Conservation (phyloP, 139 green algal genomes). For the Chlorella sp. region DNA sequence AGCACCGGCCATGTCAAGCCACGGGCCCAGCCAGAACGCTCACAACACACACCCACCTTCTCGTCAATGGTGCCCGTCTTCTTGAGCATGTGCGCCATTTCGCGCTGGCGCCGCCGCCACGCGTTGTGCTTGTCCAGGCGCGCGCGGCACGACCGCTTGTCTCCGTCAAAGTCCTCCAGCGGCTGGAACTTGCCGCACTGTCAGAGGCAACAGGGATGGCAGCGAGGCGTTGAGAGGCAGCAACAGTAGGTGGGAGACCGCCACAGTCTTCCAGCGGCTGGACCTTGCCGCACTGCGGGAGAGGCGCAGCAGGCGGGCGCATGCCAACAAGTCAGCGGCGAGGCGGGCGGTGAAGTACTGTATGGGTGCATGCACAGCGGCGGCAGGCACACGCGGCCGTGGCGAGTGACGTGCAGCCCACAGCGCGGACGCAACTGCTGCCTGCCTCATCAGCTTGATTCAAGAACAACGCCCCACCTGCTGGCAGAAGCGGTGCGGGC, state of each 20-base stretch:
- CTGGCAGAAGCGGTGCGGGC: conserved; percentile 48
- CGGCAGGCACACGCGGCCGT: too few relatives aligned
- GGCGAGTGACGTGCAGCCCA: not conserved
- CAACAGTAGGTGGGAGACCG: not conserved
- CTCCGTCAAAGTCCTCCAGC: conserved; percentile 48
- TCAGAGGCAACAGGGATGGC: not conserved
- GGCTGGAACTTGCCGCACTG: conserved; percentile 48
- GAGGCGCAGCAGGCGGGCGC: too few relatives aligned
- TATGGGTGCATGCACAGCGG: too few relatives aligned
- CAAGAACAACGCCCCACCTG: not conserved
- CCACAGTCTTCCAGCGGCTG: conserved; percentile 50
- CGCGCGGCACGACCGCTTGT: conserved; percentile 50
- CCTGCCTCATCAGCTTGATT: not conserved
- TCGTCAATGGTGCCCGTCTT: conserved; percentile 38
- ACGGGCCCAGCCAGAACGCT: too few relatives aligned
- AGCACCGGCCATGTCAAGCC: too few relatives aligned
- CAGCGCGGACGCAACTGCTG: not conserved
- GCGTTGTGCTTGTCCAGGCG: conserved; percentile 75
- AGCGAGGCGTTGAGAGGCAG: not conserved
- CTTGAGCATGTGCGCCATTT: conserved; percentile 47
- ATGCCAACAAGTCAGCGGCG: too few relatives aligned
- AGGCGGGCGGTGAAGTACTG: too few relatives aligned
- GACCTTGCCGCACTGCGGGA: conserved; percentile 43
- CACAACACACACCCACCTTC: conserved; percentile 8
- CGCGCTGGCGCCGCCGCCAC: conserved; percentile 49